Evolutionary conservation across 2,329 filamentous ascomycete genomes (phyloP).

Genomic region (Malbranchea zuffiana): DNA sequence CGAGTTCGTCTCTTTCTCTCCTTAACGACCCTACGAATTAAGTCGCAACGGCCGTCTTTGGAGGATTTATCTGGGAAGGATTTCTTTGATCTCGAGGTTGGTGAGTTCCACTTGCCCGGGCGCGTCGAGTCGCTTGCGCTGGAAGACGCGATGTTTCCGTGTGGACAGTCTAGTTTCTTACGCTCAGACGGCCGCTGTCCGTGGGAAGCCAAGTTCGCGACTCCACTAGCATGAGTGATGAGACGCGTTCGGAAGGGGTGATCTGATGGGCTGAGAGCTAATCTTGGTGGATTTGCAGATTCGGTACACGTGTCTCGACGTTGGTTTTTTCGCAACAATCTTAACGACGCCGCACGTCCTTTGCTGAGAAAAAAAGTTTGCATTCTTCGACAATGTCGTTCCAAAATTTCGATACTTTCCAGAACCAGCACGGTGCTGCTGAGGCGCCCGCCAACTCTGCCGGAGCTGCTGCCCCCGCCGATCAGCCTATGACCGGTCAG

Average conservation of each 20-base stretch:
- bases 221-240: constrained; percentile 14
- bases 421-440: constrained; percentile 49
- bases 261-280: background rate
- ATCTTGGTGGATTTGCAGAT: background rate
- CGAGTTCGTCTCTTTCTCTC: constrained; percentile 25
- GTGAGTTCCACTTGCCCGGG: background rate
- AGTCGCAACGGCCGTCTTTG: constrained; percentile 27
- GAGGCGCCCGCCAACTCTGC: constrained; percentile 40
- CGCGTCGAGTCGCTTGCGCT: constrained; percentile 16
- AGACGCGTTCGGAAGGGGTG: constrained; percentile 9
- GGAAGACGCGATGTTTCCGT: no score
- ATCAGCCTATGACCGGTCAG: constrained; percentile 46
- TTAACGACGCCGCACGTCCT: constrained; percentile 2
- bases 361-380: background rate
- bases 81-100: constrained; percentile 11
- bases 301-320: background rate
- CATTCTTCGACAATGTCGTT: constrained; percentile 47
- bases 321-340: constrained; percentile 1
- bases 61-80: constrained; percentile 15
- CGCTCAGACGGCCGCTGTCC: no score
- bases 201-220: no score
- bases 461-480: constrained; percentile 39
- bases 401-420: constrained; percentile 54
- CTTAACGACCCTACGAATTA: constrained; percentile 34
- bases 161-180: no score